Evolutionary conservation across 2,329 filamentous ascomycete genomes (phyloP).

Genomic region (Aspergillus viridinutans): DNA sequence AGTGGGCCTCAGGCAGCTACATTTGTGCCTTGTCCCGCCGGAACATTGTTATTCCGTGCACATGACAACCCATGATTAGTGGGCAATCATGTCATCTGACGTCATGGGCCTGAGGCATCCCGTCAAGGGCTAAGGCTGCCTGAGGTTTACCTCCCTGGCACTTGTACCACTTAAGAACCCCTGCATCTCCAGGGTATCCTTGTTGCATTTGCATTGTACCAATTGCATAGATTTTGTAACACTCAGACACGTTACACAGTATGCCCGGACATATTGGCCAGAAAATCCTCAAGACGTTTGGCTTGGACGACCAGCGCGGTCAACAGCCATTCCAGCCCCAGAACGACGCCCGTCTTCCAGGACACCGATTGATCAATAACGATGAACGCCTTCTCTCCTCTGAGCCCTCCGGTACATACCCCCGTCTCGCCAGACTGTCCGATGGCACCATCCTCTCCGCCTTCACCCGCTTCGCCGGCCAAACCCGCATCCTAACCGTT

Average conservation of each 20-base stretch:
- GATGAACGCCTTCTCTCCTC: conserved; percentile 35
- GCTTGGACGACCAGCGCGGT: conserved; percentile 15
- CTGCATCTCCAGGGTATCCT: background rate
- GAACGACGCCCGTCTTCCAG: conserved; percentile 8
- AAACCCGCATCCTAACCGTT: conserved; percentile 39
- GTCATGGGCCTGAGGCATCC: background rate
- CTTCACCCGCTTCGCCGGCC: conserved; percentile 41
- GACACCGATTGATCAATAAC: conserved; percentile 25
- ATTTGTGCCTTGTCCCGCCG: background rate
- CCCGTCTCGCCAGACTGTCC: conserved; percentile 43
- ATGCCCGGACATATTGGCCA: conserved; percentile 29
- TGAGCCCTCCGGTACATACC: conserved; percentile 43
- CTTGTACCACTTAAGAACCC: background rate
- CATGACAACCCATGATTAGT: background rate
- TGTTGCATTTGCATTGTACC: background rate
- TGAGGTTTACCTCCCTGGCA: too few relatives aligned
- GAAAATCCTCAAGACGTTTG: conserved; percentile 29
- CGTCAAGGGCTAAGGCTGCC: background rate
- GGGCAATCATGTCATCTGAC: background rate
- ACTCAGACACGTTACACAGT: background rate
- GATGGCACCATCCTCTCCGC: conserved; percentile 46
- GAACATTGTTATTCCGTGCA: background rate
- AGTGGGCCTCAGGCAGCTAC: background rate
- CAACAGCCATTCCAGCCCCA: conserved; percentile 7
- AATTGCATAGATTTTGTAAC: background rate